A percentile compares a stretch with the other conserved stretches of the same genome.
These are phyloP conservation scores for Metschnikowia noctiluminum DNA, from an alignment of 805 yeast species.

Conservation along the genomic window DNA sequence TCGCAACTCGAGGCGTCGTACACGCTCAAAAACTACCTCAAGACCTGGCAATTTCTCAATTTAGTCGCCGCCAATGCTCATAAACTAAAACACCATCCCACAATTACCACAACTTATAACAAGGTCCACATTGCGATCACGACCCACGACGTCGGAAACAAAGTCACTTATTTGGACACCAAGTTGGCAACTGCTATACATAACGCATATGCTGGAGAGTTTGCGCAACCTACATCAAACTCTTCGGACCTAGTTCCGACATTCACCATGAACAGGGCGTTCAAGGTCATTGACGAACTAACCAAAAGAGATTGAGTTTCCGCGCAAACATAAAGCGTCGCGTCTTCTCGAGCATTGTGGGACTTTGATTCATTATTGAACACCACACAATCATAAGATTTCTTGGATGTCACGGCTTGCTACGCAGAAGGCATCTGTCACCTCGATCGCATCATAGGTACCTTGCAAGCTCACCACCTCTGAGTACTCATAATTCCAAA, in stretches of 20 bases:
- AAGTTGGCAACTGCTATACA: constrained; percentile 47
- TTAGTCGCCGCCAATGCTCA: constrained; percentile 57
- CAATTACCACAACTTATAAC: constrained; percentile 60
- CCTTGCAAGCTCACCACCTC: constrained; percentile 85
- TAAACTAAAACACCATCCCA: constrained; percentile 66
- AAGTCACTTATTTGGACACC: constrained; percentile 54
- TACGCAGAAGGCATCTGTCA: constrained; percentile 78
- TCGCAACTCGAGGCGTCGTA: constrained; percentile 32
- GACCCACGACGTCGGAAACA: constrained; percentile 60
- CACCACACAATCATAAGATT: constrained; percentile 7
- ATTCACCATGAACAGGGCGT: constrained; percentile 11
- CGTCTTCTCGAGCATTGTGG: too few species aligned
- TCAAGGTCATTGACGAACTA: constrained; percentile 15
- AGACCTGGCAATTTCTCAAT: constrained; percentile 66
- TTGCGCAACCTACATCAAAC: constrained; percentile 6
- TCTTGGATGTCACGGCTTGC: constrained; percentile 19
- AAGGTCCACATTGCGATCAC: constrained; percentile 50
- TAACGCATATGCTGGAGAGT: constrained; percentile 6
- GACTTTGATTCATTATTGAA: too few species aligned
- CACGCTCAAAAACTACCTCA: constrained; percentile 49
- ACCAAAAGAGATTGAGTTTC: constrained; percentile 7
- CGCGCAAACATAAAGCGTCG: background rate
- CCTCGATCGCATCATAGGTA: constrained; percentile 85
- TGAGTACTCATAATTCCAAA: constrained; percentile 64
- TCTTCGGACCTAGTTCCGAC: background rate